Evolutionary conservation across 805 yeast genomes (phyloP), one percentile per base, ranked within the genome.

Genomic region (Yamadazyma tumulicola): DNA sequence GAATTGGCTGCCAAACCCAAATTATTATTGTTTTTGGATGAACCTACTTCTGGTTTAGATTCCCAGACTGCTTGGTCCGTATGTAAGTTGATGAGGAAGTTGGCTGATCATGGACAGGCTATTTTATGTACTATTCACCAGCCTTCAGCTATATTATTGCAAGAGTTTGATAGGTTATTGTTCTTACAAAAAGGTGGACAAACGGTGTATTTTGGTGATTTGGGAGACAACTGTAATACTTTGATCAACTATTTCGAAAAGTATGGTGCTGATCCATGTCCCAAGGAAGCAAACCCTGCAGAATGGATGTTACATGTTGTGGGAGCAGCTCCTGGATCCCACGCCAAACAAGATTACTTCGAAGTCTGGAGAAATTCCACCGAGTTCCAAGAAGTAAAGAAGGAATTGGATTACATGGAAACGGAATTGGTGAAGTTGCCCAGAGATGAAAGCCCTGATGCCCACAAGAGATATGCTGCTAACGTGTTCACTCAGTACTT

Each of bases 291-390:
- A 6, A 61, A 61, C 41, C 67, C 67, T 6, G 67, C 66, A 10
- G 95, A 86, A 64, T 87, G 94, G 93, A 87, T 87, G 95, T 67
- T 87, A 59, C 83, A 83, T 43, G 84, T 80, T 43, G 82, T 81
- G 49, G 88, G 89, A 50, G 88, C 88, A 35, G 87, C 88, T 22
- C 88, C 88, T 5, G 88, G 87, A 34, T 75, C 85, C 22, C 81
- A 77, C 47, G 84, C 87, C 13, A 67, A 68, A 31, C 84, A 79
- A 58, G 85, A 83, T 56, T 83, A 80, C 50, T 69, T 76, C 51
- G 81, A 83, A 51, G 86, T 82, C 31, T 85, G 96, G 96, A 59
- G 73, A 55, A 69, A 72, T 31, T 85, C 95, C 23, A 58, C 59
- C 0, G 88, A 86, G 54, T 75, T 73, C 47, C 51, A 60, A 34